A percentile compares a stretch with the other conserved stretches of the same genome.
Conservation (phyloP, 805 yeast species). For the Candida krabiensis region DNA sequence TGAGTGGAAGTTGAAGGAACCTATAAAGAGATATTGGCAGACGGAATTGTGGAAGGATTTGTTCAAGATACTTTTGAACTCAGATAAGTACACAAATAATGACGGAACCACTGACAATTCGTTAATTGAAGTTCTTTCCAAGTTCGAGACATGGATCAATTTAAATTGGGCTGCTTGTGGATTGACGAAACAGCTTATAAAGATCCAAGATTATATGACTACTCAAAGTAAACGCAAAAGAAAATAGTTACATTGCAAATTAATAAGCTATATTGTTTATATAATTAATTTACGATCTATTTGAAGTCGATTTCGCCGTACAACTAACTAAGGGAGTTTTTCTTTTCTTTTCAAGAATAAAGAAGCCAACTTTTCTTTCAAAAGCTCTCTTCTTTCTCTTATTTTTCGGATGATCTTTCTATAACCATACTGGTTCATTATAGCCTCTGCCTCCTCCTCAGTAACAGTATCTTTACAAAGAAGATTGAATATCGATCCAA, state of each 20-base stretch:
- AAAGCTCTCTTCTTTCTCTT: neutral
- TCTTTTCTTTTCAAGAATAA: neutral
- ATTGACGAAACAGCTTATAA: slow-evolving; percentile 8
- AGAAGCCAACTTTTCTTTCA: neutral
- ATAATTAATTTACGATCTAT: neutral
- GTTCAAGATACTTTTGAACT: slow-evolving; percentile 64
- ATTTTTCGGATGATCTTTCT: slow-evolving; percentile 10
- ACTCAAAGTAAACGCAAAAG: slow-evolving; percentile 11
- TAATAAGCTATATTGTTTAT: neutral
- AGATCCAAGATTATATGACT: slow-evolving; percentile 10
- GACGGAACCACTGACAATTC: slow-evolving; percentile 2
- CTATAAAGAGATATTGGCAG: slow-evolving; percentile 77
- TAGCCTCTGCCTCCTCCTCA: slow-evolving; percentile 61
- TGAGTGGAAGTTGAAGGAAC: slow-evolving; percentile 38
- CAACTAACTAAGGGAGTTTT: neutral
- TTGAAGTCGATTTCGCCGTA: neutral
- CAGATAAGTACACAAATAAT: slow-evolving; percentile 27
- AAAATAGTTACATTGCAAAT: slow-evolving; percentile 1
- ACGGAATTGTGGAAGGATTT: slow-evolving; percentile 66
- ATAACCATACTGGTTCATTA: slow-evolving; percentile 16
- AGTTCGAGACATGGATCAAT: slow-evolving; percentile 17
- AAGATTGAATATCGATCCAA: slow-evolving; percentile 82
- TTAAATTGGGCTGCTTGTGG: slow-evolving; percentile 12
- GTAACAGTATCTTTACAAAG: slow-evolving; percentile 73
- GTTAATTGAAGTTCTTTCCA: slow-evolving; percentile 4